A percentile compares a stretch with the other conserved stretches of the same genome.
Evolutionary conservation across 208 protist species (phyloP).

Genomic region (Leishmania tropica): DNA sequence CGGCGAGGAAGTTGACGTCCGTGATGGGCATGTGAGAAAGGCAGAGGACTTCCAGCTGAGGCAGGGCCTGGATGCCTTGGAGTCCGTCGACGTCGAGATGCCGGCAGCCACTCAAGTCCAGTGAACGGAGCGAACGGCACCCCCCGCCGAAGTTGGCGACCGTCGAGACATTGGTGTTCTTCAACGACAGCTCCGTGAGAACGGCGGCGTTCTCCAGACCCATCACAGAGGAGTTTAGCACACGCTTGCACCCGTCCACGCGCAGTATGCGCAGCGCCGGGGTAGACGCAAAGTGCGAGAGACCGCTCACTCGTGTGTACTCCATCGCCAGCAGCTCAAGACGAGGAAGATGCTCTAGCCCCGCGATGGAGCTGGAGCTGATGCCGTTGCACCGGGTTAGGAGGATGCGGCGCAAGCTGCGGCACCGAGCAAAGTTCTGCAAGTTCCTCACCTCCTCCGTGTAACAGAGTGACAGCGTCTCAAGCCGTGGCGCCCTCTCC

Average conservation of each 20-base stretch:
- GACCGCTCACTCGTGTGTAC: constrained; percentile 61
- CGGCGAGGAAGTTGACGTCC: constrained; percentile 46
- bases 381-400: constrained; percentile 67
- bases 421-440: constrained; percentile 41
- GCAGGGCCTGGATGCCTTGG: constrained; percentile 54
- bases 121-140: constrained; percentile 31
- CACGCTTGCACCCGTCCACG: constrained; percentile 59
- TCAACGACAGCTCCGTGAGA: constrained; percentile 53
- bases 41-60: constrained; percentile 48
- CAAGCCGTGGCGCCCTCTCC: constrained; percentile 40
- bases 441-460: constrained; percentile 40
- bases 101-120: constrained; percentile 63
- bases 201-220: constrained; percentile 44
- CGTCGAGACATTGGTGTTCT: constrained; percentile 60
- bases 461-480: constrained; percentile 61
- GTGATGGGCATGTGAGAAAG: constrained; percentile 53
- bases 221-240: constrained; percentile 54
- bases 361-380: constrained; percentile 37
- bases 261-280: constrained; percentile 43
- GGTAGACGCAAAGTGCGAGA: constrained; percentile 32
- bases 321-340: constrained; percentile 51
- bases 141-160: constrained; percentile 52
- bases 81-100: constrained; percentile 61
- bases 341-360: constrained; percentile 43
- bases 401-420: constrained; percentile 43